phyloP scores from a whole-genome alignment of 2,329 filamentous ascomycete species.

The Lasiodiplodia sp. region DNA sequence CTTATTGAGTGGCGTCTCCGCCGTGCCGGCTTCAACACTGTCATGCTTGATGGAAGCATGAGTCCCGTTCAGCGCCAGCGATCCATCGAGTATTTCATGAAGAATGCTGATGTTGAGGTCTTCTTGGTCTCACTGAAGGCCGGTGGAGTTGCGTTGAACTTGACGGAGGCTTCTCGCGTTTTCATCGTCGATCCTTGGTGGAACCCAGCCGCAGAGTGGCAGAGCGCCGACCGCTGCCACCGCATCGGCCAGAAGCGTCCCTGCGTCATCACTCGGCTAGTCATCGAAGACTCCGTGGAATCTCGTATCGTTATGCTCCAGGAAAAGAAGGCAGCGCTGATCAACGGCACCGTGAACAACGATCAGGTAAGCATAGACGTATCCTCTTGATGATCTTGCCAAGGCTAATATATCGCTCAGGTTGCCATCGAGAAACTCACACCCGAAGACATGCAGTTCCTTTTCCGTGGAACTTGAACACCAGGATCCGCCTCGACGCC shows the following conservation, averaged over 20 bases:
- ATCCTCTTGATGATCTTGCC: background rate
- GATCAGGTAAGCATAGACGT: constrained; percentile 63
- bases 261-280: constrained; percentile 91
- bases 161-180: constrained; percentile 92
- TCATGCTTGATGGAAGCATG: constrained; percentile 98
- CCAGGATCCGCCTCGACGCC: background rate
- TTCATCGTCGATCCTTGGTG: constrained; percentile 99
- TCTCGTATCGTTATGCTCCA: constrained; percentile 94
- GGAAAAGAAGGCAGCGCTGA: constrained; percentile 99
- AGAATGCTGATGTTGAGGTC: constrained; percentile 89
- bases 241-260: constrained; percentile 94
- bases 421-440: constrained; percentile 90
- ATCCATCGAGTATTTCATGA: constrained; percentile 97
- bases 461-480: constrained; percentile 76
- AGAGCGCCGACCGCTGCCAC: constrained; percentile 85
- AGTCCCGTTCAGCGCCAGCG: constrained; percentile 90
- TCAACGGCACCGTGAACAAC: constrained; percentile 94
- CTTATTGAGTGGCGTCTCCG: constrained; percentile 96
- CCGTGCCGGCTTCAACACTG: constrained; percentile 95
- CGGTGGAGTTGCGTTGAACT: constrained; percentile 91
- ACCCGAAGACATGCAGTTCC: constrained; percentile 91
- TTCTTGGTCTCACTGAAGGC: constrained; percentile 97
- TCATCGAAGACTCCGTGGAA: constrained; percentile 97
- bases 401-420: background rate
- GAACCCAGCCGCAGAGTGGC: constrained; percentile 99